Base-by-base conservation (phyloP, 805 yeast genomes). In the Kuraishia hungarica region DNA sequence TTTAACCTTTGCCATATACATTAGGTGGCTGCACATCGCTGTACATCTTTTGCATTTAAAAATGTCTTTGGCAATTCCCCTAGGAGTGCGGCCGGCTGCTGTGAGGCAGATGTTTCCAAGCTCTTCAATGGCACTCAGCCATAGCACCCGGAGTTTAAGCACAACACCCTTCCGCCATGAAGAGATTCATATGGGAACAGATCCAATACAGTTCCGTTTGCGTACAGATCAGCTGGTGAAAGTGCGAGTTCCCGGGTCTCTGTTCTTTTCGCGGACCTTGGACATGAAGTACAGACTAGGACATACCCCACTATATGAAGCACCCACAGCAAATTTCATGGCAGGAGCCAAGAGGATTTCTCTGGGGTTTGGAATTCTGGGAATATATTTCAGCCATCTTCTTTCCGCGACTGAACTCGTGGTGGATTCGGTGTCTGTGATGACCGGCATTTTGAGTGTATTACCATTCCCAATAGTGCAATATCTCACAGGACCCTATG, bases 401-500 rank as follows among this genome's bases (percentile, higher is more conserved):
- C 74, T 83, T 64, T 70, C 69, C 51, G 79, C 78, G 39, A 79
- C 87, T 21, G 74, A 78, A 1, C 77, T 83, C 51, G 77, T 83
- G 53, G 77, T 78, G 55, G 79, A 78, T 4, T 71, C 76, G 19
- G 70, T 81, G 57, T 79, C 81, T 1, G 59, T 69, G 46, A 48
- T 70, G 3, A 67, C 75, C 24, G 71, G 77, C 1, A 62, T 78
- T 4, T 60, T 83, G 2, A 63, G 81, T 0, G 64, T 80, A 1
- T 57, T 82, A 17, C 86, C 89, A 2, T 67, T 79, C 2, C 94
- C 96, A 0, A 66, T 83, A 1, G 70, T 80, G 1, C 74, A 74
- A 20, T 82, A 75, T 62, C 74, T 81, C 53, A 80, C 89, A 2
- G 72, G 75, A 39, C 83, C 88, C 54, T 86, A 86, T 60, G 96